Percentiles rank a stretch among this genome's conserved stretches.
Evolutionary conservation across 345 rosid genomes (phyloP).

Genomic region (Capsella bursapastoris): DNA sequence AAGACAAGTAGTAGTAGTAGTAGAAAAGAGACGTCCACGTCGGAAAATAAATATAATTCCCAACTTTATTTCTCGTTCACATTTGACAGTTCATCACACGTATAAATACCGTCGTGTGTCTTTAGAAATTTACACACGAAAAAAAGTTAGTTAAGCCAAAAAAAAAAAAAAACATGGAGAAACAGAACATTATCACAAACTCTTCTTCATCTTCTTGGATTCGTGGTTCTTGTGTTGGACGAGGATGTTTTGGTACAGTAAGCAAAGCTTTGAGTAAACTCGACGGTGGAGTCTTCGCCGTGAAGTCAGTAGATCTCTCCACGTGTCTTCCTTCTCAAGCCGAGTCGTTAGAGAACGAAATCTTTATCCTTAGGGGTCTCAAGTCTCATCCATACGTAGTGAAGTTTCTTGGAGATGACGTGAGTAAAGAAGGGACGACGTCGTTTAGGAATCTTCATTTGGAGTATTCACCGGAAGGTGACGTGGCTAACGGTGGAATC

Average conservation of each 20-base stretch:
- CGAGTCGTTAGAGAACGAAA: constrained; percentile 63
- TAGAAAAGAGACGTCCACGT: constrained; percentile 43
- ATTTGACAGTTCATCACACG: constrained; percentile 33
- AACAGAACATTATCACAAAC: constrained; percentile 33
- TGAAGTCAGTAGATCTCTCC: constrained; percentile 58
- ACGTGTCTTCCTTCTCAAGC: constrained; percentile 47
- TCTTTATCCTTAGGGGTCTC: constrained; percentile 55
- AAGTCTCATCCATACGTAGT: constrained; percentile 57
- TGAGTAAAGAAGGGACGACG: constrained; percentile 43
- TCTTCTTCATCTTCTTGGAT: constrained; percentile 51
- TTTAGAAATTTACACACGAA: constrained; percentile 26
- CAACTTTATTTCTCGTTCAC: constrained; percentile 45
- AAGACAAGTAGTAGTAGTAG: constrained; percentile 37
- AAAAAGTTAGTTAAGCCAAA: constrained; percentile 26
- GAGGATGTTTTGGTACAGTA: constrained; percentile 70
- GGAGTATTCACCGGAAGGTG: constrained; percentile 68
- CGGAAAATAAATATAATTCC: constrained; percentile 24
- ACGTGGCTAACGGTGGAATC: constrained; percentile 52
- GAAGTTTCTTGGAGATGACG: constrained; percentile 59
- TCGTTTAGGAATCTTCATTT: constrained; percentile 67
- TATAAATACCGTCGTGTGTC: constrained; percentile 47
- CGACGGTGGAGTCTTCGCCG: constrained; percentile 60
- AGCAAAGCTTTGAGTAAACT: constrained; percentile 45
- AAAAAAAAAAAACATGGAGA: constrained; percentile 26
- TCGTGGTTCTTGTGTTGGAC: constrained; percentile 59